These are phyloP conservation scores for Candida sakaeoensis DNA, from an alignment of 805 yeast genomes.

Conservation along the genomic window DNA sequence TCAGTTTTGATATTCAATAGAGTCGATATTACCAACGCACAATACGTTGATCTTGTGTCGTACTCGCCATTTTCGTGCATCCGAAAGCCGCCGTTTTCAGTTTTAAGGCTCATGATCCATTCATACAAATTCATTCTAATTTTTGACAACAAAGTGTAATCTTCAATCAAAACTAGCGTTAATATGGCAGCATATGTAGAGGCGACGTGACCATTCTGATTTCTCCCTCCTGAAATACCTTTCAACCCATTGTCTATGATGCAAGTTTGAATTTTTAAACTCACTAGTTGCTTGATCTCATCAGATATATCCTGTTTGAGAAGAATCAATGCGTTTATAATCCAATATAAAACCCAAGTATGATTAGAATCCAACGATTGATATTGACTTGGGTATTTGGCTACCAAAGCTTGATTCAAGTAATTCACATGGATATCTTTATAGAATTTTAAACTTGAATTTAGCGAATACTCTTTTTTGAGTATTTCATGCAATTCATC, in stretches of 20 bases:
- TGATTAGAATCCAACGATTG: constrained; percentile 78
- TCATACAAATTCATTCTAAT: constrained; percentile 41
- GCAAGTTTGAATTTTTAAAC: constrained; percentile 22
- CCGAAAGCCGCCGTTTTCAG: constrained; percentile 67
- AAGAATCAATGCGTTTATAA: constrained; percentile 44
- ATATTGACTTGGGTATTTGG: constrained; percentile 49
- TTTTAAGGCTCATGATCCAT: constrained; percentile 69
- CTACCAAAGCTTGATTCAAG: constrained; percentile 35
- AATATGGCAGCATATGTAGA: constrained; percentile 75
- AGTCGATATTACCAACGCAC: constrained; percentile 73
- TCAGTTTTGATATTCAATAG: constrained; percentile 60
- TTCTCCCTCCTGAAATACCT: constrained; percentile 84
- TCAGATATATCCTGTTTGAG: constrained; percentile 9
- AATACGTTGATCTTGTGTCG: constrained; percentile 83
- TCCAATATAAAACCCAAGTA: constrained; percentile 90
- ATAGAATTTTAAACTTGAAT: constrained; percentile 11
- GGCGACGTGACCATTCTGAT: constrained; percentile 82
- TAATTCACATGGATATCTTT: constrained; percentile 41
- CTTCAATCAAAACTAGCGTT: constrained; percentile 53
- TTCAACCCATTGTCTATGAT: constrained; percentile 30
- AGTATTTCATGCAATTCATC: constrained; percentile 25
- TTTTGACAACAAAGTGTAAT: constrained; percentile 25
- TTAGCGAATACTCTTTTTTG: constrained; percentile 10
- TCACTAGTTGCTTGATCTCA: constrained; percentile 17
- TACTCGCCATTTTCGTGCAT: constrained; percentile 79